Conservation (phyloP, 805 yeast genomes). For the Cyberlindnera mississippiensis region DNA sequence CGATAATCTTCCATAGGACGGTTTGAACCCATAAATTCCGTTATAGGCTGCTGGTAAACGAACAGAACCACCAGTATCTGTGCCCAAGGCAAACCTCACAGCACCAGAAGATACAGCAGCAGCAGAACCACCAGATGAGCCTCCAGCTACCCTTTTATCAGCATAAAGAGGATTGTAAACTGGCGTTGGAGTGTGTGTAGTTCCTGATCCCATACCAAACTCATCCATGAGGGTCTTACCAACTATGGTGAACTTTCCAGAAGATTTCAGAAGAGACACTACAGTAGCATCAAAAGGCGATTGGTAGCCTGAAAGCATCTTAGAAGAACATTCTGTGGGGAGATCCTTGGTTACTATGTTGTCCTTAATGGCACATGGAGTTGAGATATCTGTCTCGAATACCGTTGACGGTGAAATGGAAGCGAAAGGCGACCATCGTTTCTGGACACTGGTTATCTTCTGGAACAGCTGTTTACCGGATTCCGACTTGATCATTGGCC, state of each 20-base stretch:
- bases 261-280: slow-evolving; percentile 44
- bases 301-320: slow-evolving; percentile 49
- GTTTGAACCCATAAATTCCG: slow-evolving; percentile 84
- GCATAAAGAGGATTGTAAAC: slow-evolving; percentile 47
- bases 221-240: slow-evolving; percentile 95
- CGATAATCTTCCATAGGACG: slow-evolving; percentile 87
- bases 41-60: slow-evolving; percentile 89
- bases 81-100: slow-evolving; percentile 78
- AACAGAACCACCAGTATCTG: slow-evolving; percentile 97
- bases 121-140: slow-evolving; percentile 96
- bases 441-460: neutral
- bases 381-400: slow-evolving; percentile 12
- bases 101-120: slow-evolving; percentile 77
- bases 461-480: neutral
- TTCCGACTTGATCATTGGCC: neutral
- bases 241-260: slow-evolving; percentile 46
- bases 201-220: slow-evolving; percentile 93
- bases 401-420: slow-evolving; percentile 14
- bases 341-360: slow-evolving; percentile 64
- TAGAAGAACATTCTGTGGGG: slow-evolving; percentile 79
- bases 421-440: slow-evolving; percentile 30
- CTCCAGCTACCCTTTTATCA: slow-evolving; percentile 60
- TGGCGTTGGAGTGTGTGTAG: slow-evolving; percentile 55
- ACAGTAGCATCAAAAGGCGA: slow-evolving; percentile 87
- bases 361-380: slow-evolving; percentile 59